These are phyloP conservation scores for Gilbertella persicaria DNA, from an alignment of 371 early-diverging fungal species.

Conservation along the genomic window DNA sequence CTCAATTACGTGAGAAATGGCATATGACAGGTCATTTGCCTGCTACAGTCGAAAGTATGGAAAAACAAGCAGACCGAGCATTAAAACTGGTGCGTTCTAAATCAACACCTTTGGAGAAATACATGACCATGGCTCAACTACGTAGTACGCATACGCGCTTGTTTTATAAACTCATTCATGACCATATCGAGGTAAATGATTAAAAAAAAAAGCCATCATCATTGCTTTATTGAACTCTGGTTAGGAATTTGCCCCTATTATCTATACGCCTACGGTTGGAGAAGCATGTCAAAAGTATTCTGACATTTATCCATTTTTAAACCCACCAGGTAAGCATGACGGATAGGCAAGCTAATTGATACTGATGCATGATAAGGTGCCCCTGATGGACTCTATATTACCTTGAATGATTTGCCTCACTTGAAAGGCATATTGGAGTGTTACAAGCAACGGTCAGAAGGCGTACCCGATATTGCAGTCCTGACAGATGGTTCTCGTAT, in stretches of 20 bases:
- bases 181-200: conserved; percentile 67
- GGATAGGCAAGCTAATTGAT: neutral
- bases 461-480: conserved; percentile 76
- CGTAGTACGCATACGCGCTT: conserved; percentile 76
- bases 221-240: conserved; percentile 6
- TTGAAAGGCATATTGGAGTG: conserved; percentile 73
- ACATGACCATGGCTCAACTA: conserved; percentile 79
- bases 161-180: conserved; percentile 77
- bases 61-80: conserved; percentile 73
- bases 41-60: conserved; percentile 67
- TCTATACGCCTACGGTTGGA: conserved; percentile 94
- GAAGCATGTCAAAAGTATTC: conserved; percentile 89
- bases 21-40: conserved; percentile 73
- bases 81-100: conserved; percentile 68
- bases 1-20: conserved; percentile 50
- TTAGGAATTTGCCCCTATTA: conserved; percentile 75
- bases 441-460: conserved; percentile 45
- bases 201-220: neutral
- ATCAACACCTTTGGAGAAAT: conserved; percentile 71
- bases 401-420: conserved; percentile 70
- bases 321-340: conserved; percentile 61
- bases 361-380: conserved; percentile 18
- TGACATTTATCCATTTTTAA: conserved; percentile 81
- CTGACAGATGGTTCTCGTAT: conserved; percentile 94
- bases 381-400: conserved; percentile 86